These are phyloP conservation scores for Phytophthora agathidicida DNA, from an alignment of 352 stramenopile species.

Conservation along the genomic window DNA sequence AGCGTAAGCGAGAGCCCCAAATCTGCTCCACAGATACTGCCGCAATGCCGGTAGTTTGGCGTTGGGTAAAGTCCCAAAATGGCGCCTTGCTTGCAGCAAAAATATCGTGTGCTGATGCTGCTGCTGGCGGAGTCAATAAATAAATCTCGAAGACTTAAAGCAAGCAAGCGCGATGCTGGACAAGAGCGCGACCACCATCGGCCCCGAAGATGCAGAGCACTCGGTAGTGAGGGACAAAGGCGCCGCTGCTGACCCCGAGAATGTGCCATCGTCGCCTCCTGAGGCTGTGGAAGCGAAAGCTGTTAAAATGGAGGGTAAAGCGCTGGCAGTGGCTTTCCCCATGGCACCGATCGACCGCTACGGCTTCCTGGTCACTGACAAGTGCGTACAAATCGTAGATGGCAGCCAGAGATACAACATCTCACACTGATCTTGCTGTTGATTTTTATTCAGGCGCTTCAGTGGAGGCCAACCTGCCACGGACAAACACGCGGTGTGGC, in stretches of 20 bases:
- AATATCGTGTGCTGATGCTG: background rate
- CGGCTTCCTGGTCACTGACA: conserved; percentile 76
- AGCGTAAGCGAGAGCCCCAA: too few relatives aligned
- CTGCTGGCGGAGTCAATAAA: background rate
- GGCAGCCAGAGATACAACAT: background rate
- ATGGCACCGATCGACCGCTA: conserved; percentile 70
- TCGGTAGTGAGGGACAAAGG: conserved; percentile 22
- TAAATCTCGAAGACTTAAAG: conserved; percentile 6
- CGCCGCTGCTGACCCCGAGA: conserved; percentile 15
- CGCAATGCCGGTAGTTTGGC: too few relatives aligned
- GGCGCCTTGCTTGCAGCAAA: background rate
- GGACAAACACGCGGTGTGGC: conserved; percentile 58
- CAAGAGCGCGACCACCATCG: conserved; percentile 8
- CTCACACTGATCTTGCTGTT: background rate
- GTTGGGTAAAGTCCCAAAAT: too few relatives aligned
- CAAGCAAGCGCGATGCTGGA: conserved; percentile 15
- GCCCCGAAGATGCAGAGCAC: conserved; percentile 19
- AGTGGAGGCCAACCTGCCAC: conserved; percentile 31
- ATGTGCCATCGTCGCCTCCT: conserved; percentile 6
- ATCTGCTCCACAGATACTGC: too few relatives aligned
- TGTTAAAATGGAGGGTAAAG: conserved; percentile 22
- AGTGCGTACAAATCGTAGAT: conserved; percentile 36
- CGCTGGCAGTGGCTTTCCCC: conserved; percentile 40
- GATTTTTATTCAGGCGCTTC: conserved; percentile 44
- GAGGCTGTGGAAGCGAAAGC: conserved; percentile 18